Conservation (phyloP, 331 rosid species). For the Pyrus hybrid region DNA sequence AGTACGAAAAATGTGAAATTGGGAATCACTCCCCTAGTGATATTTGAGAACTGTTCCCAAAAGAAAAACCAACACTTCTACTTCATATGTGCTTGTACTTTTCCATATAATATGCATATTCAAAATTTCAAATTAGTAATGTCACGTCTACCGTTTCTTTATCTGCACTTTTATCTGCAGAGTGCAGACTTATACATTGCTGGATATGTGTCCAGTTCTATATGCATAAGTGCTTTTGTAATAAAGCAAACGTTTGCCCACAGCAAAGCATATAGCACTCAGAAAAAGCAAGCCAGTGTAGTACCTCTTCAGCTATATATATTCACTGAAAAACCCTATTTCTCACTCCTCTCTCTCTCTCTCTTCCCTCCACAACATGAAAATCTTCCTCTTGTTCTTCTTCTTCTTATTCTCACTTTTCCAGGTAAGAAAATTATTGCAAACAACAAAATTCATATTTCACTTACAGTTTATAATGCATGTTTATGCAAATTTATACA, state of each 20-base stretch:
- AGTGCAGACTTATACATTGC: not conserved
- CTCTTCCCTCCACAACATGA: conserved; percentile 16
- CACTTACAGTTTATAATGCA: too few species aligned
- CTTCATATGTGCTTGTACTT: too few species aligned
- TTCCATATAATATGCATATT: too few species aligned
- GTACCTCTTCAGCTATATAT: not conserved
- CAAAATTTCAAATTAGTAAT: not conserved
- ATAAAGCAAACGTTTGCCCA: not conserved
- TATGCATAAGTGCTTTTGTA: not conserved
- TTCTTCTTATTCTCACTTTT: conserved; percentile 35
- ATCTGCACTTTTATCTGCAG: not conserved
- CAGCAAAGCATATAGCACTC: not conserved
- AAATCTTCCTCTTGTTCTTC: conserved; percentile 23
- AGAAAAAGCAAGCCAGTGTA: not conserved
- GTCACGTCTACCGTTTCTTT: not conserved
- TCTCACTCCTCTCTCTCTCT: not conserved
- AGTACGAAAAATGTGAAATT: too few species aligned
- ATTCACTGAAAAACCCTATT: not conserved
- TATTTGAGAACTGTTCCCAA: too few species aligned
- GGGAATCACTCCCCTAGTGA: too few species aligned
- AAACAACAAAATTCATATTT: too few species aligned
- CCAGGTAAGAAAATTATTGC: conserved; percentile 37
- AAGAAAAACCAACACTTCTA: too few species aligned
- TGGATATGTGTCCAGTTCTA: not conserved
- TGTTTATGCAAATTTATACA: not conserved